Percentiles rank a stretch among this genome's conserved stretches.
Conservation (phyloP, 257 asterid species). For the Primulina eburnea region DNA sequence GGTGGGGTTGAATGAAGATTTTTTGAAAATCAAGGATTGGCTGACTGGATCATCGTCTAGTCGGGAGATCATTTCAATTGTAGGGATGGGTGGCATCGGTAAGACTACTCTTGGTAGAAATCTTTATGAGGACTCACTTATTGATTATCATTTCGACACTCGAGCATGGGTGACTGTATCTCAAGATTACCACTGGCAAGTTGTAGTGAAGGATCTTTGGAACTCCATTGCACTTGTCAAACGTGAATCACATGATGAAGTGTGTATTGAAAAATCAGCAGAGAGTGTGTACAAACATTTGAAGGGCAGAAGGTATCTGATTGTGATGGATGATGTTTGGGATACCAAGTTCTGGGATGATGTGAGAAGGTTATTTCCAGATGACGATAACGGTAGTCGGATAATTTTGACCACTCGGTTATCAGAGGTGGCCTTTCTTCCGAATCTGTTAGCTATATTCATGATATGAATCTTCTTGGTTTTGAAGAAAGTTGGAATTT, state of each 20-base stretch:
- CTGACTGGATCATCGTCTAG: not conserved
- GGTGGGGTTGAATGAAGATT: not conserved
- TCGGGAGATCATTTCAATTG: not conserved
- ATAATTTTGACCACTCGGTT: slow-evolving; percentile 29
- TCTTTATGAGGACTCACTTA: not conserved
- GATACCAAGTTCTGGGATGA: slow-evolving; percentile 19
- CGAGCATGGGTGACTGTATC: slow-evolving; percentile 22
- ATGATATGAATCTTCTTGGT: slow-evolving; percentile 20
- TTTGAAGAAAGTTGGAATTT: slow-evolving; percentile 29
- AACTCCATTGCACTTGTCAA: not conserved
- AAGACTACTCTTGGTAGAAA: slow-evolving; percentile 14
- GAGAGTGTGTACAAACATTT: slow-evolving; percentile 17
- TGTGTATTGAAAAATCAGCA: not conserved
- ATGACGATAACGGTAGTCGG: slow-evolving; percentile 28
- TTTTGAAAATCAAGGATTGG: not conserved
- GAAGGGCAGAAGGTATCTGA: slow-evolving; percentile 19
- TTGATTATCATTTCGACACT: not conserved
- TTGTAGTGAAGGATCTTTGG: slow-evolving; percentile 16
- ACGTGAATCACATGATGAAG: slow-evolving; percentile 3
- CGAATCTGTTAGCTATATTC: slow-evolving; percentile 17
- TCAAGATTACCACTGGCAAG: slow-evolving; percentile 17
- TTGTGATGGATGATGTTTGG: slow-evolving; percentile 33
- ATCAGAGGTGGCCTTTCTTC: slow-evolving; percentile 17
- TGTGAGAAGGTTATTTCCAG: slow-evolving; percentile 28
- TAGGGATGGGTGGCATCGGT: not conserved